Conservation (phyloP, 2,329 filamentous ascomycete species). For the Trichoderma semiorbis region DNA sequence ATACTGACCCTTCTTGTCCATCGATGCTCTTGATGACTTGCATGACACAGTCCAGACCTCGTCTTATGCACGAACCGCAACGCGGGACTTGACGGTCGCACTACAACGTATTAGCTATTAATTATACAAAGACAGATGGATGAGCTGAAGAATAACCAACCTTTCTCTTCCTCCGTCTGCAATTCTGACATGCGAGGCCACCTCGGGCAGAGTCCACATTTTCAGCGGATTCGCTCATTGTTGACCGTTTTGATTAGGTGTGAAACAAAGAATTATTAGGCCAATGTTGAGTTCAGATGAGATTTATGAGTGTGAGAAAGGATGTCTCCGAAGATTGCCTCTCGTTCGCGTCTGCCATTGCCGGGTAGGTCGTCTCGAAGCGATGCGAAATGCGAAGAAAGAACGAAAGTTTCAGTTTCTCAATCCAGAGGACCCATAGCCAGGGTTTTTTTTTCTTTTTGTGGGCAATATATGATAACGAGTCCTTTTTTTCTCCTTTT, state of each 20-base stretch:
- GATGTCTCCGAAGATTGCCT: neutral
- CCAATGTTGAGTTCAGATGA: neutral
- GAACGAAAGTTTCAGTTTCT: neutral
- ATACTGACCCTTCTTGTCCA: slow-evolving; percentile 11
- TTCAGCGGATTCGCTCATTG: neutral
- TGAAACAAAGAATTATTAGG: neutral
- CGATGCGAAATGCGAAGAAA: neutral
- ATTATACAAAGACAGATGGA: neutral
- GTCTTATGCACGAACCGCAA: slow-evolving; percentile 11
- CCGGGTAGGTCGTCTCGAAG: neutral
- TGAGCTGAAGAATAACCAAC: neutral
- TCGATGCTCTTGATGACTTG: neutral
- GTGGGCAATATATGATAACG: neutral
- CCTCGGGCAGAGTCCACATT: neutral
- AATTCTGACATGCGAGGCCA: slow-evolving; percentile 12
- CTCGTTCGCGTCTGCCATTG: neutral
- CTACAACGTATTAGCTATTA: neutral
- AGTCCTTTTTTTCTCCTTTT: neutral
- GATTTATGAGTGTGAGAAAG: neutral
- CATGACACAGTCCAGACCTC: slow-evolving; percentile 11
- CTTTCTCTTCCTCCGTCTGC: slow-evolving; percentile 12
- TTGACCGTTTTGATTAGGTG: neutral
- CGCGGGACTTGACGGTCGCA: slow-evolving; percentile 9
- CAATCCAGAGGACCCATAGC: neutral
- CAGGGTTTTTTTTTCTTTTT: neutral